Evolutionary conservation across 495 filamentous ascomycete species (phyloP).

Genomic region (Aspergillus haitiensis): DNA sequence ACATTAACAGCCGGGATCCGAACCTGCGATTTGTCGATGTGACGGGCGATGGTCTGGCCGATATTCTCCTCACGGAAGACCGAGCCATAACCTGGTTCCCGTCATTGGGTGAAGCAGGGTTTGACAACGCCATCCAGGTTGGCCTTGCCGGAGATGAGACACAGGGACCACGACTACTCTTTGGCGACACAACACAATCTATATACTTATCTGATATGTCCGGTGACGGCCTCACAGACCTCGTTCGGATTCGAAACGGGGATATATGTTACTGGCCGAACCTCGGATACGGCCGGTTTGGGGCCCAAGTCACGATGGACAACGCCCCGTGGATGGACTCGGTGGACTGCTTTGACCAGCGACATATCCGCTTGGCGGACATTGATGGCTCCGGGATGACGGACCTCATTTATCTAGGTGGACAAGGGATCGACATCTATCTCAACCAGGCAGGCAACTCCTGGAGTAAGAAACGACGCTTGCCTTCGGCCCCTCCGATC

Average conservation of each 20-base stretch:
- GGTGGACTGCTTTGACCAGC: background rate
- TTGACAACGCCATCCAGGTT: background rate
- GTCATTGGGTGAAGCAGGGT: background rate
- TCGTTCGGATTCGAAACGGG: background rate
- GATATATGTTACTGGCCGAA: conserved; percentile 7
- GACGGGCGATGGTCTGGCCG: background rate
- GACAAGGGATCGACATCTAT: background rate
- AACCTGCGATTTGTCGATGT: conserved; percentile 1
- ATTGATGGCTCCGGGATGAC: background rate
- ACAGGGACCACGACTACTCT: background rate
- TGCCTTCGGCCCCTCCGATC: background rate
- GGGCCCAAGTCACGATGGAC: background rate
- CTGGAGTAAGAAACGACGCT: too few species aligned
- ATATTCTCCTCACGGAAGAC: background rate
- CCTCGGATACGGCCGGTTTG: conserved; percentile 4
- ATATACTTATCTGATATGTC: conserved; percentile 8
- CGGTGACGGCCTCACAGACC: conserved; percentile 5
- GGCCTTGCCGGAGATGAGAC: background rate
- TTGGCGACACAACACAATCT: background rate
- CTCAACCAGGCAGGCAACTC: background rate
- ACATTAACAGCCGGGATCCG: background rate
- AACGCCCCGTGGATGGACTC: background rate
- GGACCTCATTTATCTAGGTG: background rate
- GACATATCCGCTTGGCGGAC: background rate
- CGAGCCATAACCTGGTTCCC: conserved; percentile 3